These are phyloP conservation scores for Echites panduratus DNA, from an alignment of 257 asterid genomes.

Conservation along the genomic window DNA sequence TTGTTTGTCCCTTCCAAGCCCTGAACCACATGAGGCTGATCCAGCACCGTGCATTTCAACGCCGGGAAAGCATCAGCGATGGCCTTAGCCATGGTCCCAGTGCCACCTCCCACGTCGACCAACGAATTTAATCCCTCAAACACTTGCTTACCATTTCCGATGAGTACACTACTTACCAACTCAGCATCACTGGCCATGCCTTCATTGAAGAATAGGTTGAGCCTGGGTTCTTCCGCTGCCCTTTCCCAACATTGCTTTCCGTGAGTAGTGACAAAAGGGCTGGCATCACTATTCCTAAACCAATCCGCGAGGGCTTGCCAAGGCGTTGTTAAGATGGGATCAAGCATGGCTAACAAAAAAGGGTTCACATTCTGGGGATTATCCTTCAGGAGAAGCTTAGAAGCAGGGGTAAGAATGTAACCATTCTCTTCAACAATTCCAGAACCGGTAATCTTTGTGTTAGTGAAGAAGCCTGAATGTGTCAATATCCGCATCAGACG, in stretches of 20 bases:
- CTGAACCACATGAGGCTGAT: slow-evolving; percentile 21
- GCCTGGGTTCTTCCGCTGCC: slow-evolving; percentile 2
- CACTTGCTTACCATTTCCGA: not conserved
- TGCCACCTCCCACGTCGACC: slow-evolving; percentile 34
- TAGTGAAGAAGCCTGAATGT: slow-evolving; percentile 24
- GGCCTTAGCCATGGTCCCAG: slow-evolving; percentile 15
- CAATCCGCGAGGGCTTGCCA: slow-evolving; percentile 24
- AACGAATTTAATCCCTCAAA: slow-evolving; percentile 28
- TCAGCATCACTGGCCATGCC: too few species aligned
- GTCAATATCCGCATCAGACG: slow-evolving; percentile 26
- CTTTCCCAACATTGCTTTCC: slow-evolving; percentile 17
- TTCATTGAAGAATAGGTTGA: slow-evolving; percentile 3
- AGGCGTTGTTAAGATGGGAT: slow-evolving; percentile 1
- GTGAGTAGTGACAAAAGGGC: slow-evolving; percentile 17
- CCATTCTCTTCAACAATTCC: not conserved
- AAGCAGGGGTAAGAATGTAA: slow-evolving; percentile 17
- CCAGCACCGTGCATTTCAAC: slow-evolving; percentile 20
- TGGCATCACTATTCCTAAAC: slow-evolving; percentile 13
- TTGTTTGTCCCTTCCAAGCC: slow-evolving; percentile 8
- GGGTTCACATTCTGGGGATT: slow-evolving; percentile 5
- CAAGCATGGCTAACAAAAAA: not conserved
- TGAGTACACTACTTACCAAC: too few species aligned
- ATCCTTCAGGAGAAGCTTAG: slow-evolving; percentile 19
- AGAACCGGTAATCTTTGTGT: not conserved
- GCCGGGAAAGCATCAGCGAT: slow-evolving; percentile 14